These are phyloP conservation scores for Lecanosticta acicola DNA, from an alignment of 2,329 filamentous ascomycete species.

Conservation along the genomic window DNA sequence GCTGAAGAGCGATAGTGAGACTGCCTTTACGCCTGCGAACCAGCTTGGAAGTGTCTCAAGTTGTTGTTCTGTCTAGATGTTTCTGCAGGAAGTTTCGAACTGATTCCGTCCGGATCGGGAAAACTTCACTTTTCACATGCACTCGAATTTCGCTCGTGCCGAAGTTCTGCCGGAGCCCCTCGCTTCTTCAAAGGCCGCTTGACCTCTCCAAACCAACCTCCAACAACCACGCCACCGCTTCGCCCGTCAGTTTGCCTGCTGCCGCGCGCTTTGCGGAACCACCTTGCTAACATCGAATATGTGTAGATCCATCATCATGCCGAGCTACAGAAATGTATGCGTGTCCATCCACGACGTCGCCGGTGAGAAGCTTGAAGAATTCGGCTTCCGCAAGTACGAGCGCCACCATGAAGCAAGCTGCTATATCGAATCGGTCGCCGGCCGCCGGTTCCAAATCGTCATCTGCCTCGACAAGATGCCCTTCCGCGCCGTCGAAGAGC, in stretches of 20 bases:
- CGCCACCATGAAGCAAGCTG: conserved; percentile 3
- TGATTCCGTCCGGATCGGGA: too few species aligned
- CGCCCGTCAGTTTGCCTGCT: too few species aligned
- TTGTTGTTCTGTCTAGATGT: too few species aligned
- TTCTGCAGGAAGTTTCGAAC: too few species aligned
- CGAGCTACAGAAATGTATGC: conserved; percentile 2
- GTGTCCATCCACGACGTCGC: conserved; percentile 5
- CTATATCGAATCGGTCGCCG: conserved; percentile 11
- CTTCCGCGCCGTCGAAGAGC: neutral
- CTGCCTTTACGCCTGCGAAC: too few species aligned
- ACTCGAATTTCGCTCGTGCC: too few species aligned
- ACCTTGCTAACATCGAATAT: neutral
- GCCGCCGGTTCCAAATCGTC: conserved; percentile 11
- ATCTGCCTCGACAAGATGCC: conserved; percentile 4
- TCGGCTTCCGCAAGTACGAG: conserved; percentile 3
- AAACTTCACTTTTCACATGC: too few species aligned
- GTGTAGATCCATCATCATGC: conserved; percentile 4
- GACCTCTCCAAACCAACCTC: neutral
- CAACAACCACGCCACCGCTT: too few species aligned
- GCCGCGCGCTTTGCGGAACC: neutral
- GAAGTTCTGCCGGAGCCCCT: neutral
- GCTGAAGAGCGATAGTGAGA: too few species aligned
- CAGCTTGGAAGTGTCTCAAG: too few species aligned
- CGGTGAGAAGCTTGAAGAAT: conserved; percentile 6
- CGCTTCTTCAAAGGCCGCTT: neutral